Base-by-base conservation (phyloP, 257 asterid species). In the Coffea eugenioides region DNA sequence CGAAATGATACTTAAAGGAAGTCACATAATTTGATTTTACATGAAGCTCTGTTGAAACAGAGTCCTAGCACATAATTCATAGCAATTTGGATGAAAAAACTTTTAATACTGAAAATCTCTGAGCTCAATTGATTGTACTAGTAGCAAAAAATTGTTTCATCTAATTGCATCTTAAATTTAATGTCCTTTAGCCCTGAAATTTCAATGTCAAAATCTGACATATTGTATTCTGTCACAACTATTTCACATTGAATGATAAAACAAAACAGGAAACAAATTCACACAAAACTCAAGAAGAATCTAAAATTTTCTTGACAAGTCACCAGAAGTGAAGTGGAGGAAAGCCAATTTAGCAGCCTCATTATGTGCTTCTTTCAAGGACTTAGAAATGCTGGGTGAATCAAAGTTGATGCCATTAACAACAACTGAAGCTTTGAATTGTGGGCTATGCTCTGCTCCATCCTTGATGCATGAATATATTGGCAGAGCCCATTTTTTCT, bases 381-480 rank as follows among this genome's bases (percentile, higher is more conserved):
- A 88, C 65, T 72, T 90, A 67, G 80, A 82, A 66, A 84, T 75
- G 34, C 79, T 43, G 14, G 69, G 48, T 15, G 86, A 34, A 73
- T 86, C 82, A 59, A 89, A 89, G 61, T 77, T 85, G 82, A 54
- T 13, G 65, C 90, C 89, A 52, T 69, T 34, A 34, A 86, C 89
- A 74, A 84, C 52, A 4, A 88, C 90, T 25, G 90, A 86, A 74
- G 93, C 93, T 84, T 82, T 89, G 77, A 86, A 89, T 62, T 69
- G 80, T 4, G 90, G 90, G 79, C 56, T 21, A 65, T 89, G 93
- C n/a, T 84, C 90, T 70, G 72, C 61, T 66, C 91, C 93, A 77
- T 83, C 88, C 79, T 68, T 84, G 77, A 83, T 59, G 82, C 75
- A 72, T 20, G 89, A 74, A 84, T 89, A 89, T 48, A 41, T 69